Conservation (phyloP, 805 yeast species). For the Yamadazyma ubonensis region DNA sequence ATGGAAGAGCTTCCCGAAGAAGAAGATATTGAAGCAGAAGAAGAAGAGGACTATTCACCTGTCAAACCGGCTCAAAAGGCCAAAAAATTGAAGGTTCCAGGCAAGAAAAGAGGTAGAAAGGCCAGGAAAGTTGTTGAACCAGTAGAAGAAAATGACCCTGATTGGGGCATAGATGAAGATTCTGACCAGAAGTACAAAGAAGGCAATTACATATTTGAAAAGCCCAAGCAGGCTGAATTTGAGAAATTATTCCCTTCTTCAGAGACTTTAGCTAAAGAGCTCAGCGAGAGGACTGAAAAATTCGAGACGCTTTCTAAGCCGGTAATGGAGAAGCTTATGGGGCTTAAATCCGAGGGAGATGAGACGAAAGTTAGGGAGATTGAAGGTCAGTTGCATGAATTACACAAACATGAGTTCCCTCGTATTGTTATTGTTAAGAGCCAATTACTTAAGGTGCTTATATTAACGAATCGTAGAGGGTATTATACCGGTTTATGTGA, state of each 20-base stretch:
- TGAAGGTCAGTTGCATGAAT: slow-evolving; percentile 14
- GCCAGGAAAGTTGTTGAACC: slow-evolving; percentile 7
- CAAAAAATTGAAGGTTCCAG: slow-evolving; percentile 10
- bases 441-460: slow-evolving; percentile 29
- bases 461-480: slow-evolving; percentile 28
- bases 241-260: slow-evolving; percentile 25
- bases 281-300: slow-evolving; percentile 17
- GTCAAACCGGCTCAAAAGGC: not conserved
- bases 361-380: not conserved
- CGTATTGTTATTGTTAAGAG: slow-evolving; percentile 30
- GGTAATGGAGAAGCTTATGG: slow-evolving; percentile 1
- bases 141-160: too few relatives aligned
- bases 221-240: slow-evolving; percentile 28
- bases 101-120: slow-evolving; percentile 10
- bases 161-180: slow-evolving; percentile 47
- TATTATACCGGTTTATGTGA: slow-evolving; percentile 4
- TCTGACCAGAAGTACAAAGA: slow-evolving; percentile 20
- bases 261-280: slow-evolving; percentile 20
- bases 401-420: slow-evolving; percentile 26
- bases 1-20: too few relatives aligned
- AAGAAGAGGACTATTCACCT: slow-evolving; percentile 10
- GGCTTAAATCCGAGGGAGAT: not conserved
- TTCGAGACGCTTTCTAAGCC: slow-evolving; percentile 13
- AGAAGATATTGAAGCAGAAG: too few relatives aligned
- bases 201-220: slow-evolving; percentile 38